A percentile compares a stretch with the other conserved stretches of the same genome.
phyloP scores from a whole-genome alignment of 331 rosid species.

The Malus hybrid region DNA sequence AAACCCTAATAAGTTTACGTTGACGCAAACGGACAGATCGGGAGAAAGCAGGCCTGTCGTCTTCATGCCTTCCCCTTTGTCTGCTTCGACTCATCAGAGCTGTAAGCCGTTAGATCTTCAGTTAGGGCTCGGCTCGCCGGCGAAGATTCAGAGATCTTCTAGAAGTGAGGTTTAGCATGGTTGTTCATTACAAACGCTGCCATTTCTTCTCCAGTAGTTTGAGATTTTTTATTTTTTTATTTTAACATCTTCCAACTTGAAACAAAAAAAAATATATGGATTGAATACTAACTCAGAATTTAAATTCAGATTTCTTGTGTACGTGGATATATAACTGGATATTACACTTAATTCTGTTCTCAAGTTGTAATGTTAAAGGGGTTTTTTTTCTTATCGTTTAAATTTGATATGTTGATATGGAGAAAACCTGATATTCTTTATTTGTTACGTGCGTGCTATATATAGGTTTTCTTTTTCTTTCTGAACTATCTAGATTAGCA shows the following conservation, averaged over 20 bases:
- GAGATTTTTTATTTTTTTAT: neutral
- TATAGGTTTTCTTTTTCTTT: too few relatives aligned
- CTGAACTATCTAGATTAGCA: too few relatives aligned
- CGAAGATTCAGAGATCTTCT: slow-evolving; percentile 35
- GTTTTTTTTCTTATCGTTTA: too few relatives aligned
- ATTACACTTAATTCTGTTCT: neutral
- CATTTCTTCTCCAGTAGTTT: slow-evolving; percentile 5
- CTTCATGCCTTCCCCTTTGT: slow-evolving; percentile 34
- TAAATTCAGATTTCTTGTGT: neutral
- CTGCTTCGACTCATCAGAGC: slow-evolving; percentile 40
- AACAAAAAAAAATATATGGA: neutral
- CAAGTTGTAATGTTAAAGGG: too few relatives aligned
- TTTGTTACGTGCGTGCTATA: too few relatives aligned
- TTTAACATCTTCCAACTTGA: neutral
- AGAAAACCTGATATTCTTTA: too few relatives aligned
- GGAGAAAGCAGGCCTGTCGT: slow-evolving; percentile 23
- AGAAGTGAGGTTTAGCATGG: slow-evolving; percentile 22
- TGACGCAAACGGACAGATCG: slow-evolving; percentile 29
- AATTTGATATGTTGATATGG: too few relatives aligned
- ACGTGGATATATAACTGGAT: neutral
- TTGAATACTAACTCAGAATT: neutral
- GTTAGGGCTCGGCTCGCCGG: slow-evolving; percentile 44
- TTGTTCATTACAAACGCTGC: neutral
- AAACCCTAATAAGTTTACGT: slow-evolving; percentile 35
- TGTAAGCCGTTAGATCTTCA: slow-evolving; percentile 75